Conservation (phyloP, 163 green algal genomes). For the Scenedesmus sp. region DNA sequence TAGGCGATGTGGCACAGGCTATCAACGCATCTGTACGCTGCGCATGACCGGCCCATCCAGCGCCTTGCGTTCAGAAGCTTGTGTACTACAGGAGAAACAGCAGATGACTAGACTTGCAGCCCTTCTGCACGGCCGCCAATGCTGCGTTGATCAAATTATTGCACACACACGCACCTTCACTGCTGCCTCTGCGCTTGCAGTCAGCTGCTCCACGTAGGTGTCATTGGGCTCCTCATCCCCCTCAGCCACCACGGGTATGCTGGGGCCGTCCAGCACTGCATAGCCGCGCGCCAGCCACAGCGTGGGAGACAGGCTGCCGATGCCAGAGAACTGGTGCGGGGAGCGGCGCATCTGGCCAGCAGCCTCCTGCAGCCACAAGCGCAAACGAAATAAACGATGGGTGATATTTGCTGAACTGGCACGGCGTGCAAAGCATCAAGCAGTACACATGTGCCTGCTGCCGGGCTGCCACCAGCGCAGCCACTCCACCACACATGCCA, state of each 20-base stretch:
- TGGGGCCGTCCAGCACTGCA: constrained; percentile 93
- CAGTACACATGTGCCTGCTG: too few species aligned
- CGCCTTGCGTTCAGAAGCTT: too few species aligned
- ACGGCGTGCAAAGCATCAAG: neutral
- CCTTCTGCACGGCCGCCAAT: neutral
- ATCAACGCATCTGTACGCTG: neutral
- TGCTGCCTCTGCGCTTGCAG: constrained; percentile 66
- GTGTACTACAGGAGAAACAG: too few species aligned
- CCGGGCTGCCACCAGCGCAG: too few species aligned
- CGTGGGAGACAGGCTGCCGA: constrained; percentile 85
- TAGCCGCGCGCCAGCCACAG: constrained; percentile 93
- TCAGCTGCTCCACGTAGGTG: constrained; percentile 97
- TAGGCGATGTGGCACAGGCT: neutral
- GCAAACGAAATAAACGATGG: neutral
- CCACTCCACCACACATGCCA: too few species aligned
- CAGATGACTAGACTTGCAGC: neutral
- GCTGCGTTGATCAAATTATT: neutral
- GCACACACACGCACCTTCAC: constrained; percentile 39
- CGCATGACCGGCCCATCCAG: too few species aligned
- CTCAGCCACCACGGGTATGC: constrained; percentile 96
- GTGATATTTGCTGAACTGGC: neutral
- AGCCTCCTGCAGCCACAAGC: constrained; percentile 74
- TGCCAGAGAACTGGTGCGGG: constrained; percentile 91
- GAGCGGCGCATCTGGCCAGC: constrained; percentile 94
- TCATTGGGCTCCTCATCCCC: constrained; percentile 89